Evolutionary conservation across 164 flowering plant genomes (phyloP).

Genomic region (Brasenia schreberi): DNA sequence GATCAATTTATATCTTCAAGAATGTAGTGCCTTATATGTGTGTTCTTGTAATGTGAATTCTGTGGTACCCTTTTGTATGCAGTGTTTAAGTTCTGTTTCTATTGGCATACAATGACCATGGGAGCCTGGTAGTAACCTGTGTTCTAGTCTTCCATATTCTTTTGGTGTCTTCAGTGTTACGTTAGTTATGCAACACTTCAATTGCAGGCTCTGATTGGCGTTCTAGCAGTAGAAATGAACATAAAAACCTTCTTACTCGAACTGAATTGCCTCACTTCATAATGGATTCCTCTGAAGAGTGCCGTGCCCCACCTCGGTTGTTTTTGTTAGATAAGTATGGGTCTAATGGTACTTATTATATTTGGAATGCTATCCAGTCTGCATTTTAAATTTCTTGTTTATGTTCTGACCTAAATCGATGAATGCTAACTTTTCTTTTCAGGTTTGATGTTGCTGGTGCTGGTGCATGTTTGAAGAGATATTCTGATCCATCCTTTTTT

Average conservation of each 20-base stretch:
- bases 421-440: constrained; percentile 3
- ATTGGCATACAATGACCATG: too few relatives aligned
- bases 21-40: too few relatives aligned
- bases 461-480: constrained; percentile 94
- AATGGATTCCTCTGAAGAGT: constrained; percentile 96
- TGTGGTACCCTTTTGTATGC: too few relatives aligned
- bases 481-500: constrained; percentile 89
- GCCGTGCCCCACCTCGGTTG: constrained; percentile 88
- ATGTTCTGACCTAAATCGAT: neutral
- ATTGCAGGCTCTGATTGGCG: constrained; percentile 90
- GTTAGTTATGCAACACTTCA: neutral
- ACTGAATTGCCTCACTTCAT: constrained; percentile 93
- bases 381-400: neutral
- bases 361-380: neutral
- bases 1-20: too few relatives aligned
- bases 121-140: too few relatives aligned
- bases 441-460: constrained; percentile 99
- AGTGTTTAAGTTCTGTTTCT: too few relatives aligned
- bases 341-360: neutral
- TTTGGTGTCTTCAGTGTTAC: too few relatives aligned
- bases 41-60: too few relatives aligned
- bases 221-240: constrained; percentile 43
- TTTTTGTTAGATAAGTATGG: constrained; percentile 94
- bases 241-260: constrained; percentile 46
- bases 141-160: too few relatives aligned